Evolutionary conservation across 106 monocot genomes (phyloP).

Genomic region (Platanthera zijinensis): DNA sequence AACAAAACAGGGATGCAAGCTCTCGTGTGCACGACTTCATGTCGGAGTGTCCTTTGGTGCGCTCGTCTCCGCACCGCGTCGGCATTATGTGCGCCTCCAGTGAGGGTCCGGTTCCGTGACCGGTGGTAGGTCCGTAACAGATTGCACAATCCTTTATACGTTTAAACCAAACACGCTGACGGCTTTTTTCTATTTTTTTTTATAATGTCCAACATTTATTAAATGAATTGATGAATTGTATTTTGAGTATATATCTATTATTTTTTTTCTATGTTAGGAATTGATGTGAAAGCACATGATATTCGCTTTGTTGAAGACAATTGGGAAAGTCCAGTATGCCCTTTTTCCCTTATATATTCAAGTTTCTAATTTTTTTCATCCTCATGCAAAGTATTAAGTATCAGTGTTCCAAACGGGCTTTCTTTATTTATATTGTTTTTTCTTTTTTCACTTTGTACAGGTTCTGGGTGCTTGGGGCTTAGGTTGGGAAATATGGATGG

Average conservation of each 20-base stretch:
- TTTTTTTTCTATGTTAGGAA: conserved; percentile 38
- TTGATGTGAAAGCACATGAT: conserved; percentile 85
- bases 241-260: background rate
- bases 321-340: conserved; percentile 97
- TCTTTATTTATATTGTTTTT: conserved; percentile 4
- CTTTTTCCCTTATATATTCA: background rate
- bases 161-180: background rate
- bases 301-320: conserved; percentile 99
- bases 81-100: no score
- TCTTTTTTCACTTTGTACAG: conserved; percentile 25
- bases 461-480: conserved; percentile 99
- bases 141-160: background rate
- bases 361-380: background rate
- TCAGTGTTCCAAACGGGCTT: no score
- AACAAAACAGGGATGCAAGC: no score
- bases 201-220: background rate
- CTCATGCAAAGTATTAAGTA: background rate
- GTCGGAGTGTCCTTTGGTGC: no score
- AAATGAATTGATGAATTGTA: background rate
- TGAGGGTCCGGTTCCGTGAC: no score
- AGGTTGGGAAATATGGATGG: conserved; percentile 99
- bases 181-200: background rate
- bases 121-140: no score
- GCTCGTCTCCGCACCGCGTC: no score
- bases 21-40: no score